Evolutionary conservation across 2,329 filamentous ascomycete species (phyloP), one percentile per base, ranked within the genome.

Genomic region (Tolypocladium amazonense): DNA sequence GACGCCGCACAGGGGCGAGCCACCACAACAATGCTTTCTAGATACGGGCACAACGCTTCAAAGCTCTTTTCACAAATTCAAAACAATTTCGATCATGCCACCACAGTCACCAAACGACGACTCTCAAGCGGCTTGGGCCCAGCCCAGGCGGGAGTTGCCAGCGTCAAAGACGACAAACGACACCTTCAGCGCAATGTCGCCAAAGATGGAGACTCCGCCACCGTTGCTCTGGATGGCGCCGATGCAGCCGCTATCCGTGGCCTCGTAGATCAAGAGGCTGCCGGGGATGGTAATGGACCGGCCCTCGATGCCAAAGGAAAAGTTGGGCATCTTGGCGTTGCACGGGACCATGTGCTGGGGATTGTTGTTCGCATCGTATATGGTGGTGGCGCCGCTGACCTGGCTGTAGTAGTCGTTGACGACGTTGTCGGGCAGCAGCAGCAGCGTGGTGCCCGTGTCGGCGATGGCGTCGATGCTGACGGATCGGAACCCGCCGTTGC

Each of bases 171-270:
- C 81, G 23, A 83, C 79, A 64, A 82, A 81, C 63, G 82, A 78
- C 43, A 79, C 79, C 73, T 84, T 84, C 72, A 84, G 82, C 66
- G 84, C 80, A 63, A 84, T 77, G 65, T 84, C 81, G 25, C 81
- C 82, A 67, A 81, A 84, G 67, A 90, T 87, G 72, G 85, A 82
- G 37, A 78, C 75, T 57, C 59, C 62, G 15, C 35, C 60, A 30
- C 76, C 75, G 60, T 81, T 84, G 55, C 79, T 77, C 74, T 89
- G 87, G 27, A 89, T 74, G 65, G 86, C 86, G 61, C 86, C 86
- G 64, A 86, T 88, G 76, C 87, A 89, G 41, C 41, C 60, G 77
- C 81, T 18, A 23, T 77, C 72, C 20, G 81, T 72, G 41, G 73
- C 65, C 1, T 79, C 77, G 63, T 82, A 86, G 64, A 77, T 79